Conservation (phyloP, 257 asterid species). For the Cynanchum wilfordii region DNA sequence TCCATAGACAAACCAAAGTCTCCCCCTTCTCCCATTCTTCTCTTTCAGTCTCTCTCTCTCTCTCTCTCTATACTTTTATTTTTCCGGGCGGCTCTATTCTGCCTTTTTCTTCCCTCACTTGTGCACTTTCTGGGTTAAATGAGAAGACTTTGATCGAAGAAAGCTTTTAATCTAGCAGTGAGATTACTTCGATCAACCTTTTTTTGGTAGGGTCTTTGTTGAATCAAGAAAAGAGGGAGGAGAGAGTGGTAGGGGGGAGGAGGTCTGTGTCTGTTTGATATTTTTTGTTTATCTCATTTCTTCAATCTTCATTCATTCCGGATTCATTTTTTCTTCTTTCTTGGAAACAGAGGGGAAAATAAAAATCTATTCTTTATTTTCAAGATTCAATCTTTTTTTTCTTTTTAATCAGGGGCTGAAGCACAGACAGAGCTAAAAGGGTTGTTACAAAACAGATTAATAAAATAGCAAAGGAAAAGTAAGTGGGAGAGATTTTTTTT, state of each 20-base stretch:
- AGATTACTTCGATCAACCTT: not conserved
- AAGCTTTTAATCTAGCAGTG: not conserved
- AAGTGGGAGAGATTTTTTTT: slow-evolving; percentile 10
- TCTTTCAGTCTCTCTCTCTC: not conserved
- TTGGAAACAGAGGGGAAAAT: not conserved
- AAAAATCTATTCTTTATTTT: slow-evolving; percentile 13
- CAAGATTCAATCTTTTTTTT: slow-evolving; percentile 15
- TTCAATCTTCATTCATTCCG: slow-evolving; percentile 13
- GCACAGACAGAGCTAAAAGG: slow-evolving; percentile 3
- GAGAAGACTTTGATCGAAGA: not conserved
- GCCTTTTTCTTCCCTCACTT: slow-evolving; percentile 9
- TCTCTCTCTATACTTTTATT: not conserved
- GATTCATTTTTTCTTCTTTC: slow-evolving; percentile 1
- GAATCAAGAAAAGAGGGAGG: not conserved
- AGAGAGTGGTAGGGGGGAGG: not conserved
- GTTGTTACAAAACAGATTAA: slow-evolving; percentile 2
- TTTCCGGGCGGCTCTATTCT: not conserved
- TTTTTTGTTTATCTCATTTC: not conserved
- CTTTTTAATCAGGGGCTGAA: not conserved
- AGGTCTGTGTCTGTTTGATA: not conserved
- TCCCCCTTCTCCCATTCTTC: not conserved
- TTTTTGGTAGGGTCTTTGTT: slow-evolving; percentile 1
- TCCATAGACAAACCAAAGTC: slow-evolving; percentile 1
- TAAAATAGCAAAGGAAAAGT: not conserved
- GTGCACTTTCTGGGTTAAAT: slow-evolving; percentile 7